Evolutionary conservation across 352 stramenopile species (phyloP).

Genomic region (Elongisporangium anandrum): DNA sequence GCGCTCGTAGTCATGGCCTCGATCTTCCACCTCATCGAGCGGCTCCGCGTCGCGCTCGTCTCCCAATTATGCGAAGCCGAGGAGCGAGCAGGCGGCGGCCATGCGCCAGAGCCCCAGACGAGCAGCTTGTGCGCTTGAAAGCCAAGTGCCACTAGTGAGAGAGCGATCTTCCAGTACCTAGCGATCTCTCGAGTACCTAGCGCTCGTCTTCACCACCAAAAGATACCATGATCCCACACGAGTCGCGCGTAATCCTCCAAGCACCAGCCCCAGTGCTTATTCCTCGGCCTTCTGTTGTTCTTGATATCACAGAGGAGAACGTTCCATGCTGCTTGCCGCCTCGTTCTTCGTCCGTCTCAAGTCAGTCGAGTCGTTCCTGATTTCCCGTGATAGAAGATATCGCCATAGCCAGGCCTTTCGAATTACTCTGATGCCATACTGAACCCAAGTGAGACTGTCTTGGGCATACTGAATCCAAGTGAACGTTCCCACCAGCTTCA

Average conservation of each 20-base stretch:
- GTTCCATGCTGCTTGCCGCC: not conserved
- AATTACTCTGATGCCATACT: no score
- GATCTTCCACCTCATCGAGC: slow-evolving; percentile 13
- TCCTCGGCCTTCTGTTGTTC: not conserved
- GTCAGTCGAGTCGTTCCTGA: not conserved
- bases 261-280: not conserved
- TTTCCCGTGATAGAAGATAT: not conserved
- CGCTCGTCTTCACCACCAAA: not conserved
- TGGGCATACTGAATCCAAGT: not conserved
- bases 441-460: not conserved
- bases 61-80: not conserved
- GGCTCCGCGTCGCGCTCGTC: not conserved
- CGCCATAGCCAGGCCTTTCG: no score
- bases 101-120: not conserved
- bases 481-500: not conserved
- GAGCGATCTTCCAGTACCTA: not conserved
- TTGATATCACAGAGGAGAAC: not conserved
- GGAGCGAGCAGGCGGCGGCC: not conserved
- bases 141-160: no score
- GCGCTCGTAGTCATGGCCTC: slow-evolving; percentile 10
- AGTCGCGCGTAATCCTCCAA: not conserved
- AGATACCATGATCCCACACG: not conserved
- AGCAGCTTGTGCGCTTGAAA: not conserved
- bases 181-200: not conserved
- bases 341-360: not conserved